A percentile compares a stretch with the other conserved stretches of the same genome.
Evolutionary conservation across 805 yeast species (phyloP).

Genomic region (Myxozyma kluyveri): DNA sequence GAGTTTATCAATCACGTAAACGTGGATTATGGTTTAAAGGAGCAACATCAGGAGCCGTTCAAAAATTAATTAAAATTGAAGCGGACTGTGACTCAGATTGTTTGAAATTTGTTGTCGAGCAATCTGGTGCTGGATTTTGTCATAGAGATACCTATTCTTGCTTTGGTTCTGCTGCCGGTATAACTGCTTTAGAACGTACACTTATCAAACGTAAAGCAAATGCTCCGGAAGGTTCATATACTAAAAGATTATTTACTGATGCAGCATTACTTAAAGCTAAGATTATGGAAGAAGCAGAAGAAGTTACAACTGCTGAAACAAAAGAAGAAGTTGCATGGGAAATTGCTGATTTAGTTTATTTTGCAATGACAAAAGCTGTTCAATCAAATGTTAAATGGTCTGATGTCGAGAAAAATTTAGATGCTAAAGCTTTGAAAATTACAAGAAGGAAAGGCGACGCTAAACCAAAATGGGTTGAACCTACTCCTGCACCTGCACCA

Average conservation of each 20-base stretch:
- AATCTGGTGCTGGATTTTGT: constrained; percentile 86
- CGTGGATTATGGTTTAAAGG: constrained; percentile 97
- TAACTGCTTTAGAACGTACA: constrained; percentile 64
- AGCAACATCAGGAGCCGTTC: constrained; percentile 93
- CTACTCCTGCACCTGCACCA: neutral
- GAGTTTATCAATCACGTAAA: constrained; percentile 88
- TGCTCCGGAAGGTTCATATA: constrained; percentile 94
- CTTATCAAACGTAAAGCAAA: constrained; percentile 56
- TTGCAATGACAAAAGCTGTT: constrained; percentile 62
- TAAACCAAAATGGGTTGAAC: constrained; percentile 64
- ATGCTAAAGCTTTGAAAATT: constrained; percentile 77
- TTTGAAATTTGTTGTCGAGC: constrained; percentile 80
- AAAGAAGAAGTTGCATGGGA: constrained; percentile 87
- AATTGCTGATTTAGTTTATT: constrained; percentile 83
- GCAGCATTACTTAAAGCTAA: constrained; percentile 73
- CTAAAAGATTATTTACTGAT: constrained; percentile 82
- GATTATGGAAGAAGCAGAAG: constrained; percentile 95
- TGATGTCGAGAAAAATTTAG: constrained; percentile 82
- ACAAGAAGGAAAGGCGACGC: constrained; percentile 96
- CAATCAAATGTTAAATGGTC: constrained; percentile 73
- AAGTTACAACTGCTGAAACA: constrained; percentile 76
- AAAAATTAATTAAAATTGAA: constrained; percentile 61
- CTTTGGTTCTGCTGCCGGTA: constrained; percentile 69
- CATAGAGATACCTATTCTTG: constrained; percentile 81
- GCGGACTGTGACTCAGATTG: constrained; percentile 93